Evolutionary conservation across 257 asterid genomes (phyloP), one percentile per base, ranked within the genome.

Genomic region (Lithospermum erythrorhizon): DNA sequence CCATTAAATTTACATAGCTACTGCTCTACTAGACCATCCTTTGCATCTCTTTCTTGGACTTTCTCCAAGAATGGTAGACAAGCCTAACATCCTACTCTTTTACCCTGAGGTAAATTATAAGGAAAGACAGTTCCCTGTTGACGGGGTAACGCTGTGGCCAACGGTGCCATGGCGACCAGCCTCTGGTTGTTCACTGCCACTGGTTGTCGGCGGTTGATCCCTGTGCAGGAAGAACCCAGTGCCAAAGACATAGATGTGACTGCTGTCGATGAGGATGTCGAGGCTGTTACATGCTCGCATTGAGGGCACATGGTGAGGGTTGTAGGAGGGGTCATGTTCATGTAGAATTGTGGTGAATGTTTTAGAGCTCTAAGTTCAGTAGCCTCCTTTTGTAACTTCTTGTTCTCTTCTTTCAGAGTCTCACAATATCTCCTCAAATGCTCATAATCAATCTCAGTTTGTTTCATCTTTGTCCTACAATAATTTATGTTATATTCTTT

Each of bases 241-340:
- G 75, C 53, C 0, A 75, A 23, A 1, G 79, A 37, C 2, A 79
- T 21, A 32, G 80, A 13, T 3, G 79, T 68, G 0, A 82, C 64
- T 0, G 89, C 60, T 1, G 82, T 69, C 3, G 86, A 65, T 1
- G 75, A 35, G 51, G 76, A 68, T 0, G 79, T 62, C 0, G 95
- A 69, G 21, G 71, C 81, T 0, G 90, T 81, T 11, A 88, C 94
- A 7, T 93, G 90, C 76, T 94, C 90, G 61, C 99, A 94, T 27
- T 87, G 94, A 0, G 97, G 97, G 72, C 99, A 94, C 99, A 89
- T 89, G 61, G 91, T 82, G 29, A 89, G 94, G 66, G 99, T 89
- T 53, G 97, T 85, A 3, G 99, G 95, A 23, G 99, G 97, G 71
- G 76, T 84, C 97, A 87, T 82, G 65, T 87, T 86, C 97, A 83